These are phyloP conservation scores for Handroanthus guayacan DNA, from an alignment of 257 asterid genomes.

Conservation along the genomic window DNA sequence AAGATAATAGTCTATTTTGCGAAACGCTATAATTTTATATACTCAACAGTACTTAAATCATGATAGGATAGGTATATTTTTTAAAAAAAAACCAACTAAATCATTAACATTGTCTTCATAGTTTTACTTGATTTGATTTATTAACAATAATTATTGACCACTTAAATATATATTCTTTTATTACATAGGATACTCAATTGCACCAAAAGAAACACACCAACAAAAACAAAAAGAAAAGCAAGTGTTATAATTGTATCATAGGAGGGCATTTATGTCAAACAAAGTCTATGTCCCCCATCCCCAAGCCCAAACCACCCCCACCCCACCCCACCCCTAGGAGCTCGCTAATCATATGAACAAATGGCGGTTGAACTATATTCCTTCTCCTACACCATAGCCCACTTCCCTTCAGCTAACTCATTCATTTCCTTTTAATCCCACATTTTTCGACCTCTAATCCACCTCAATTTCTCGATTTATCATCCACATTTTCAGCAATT, in stretches of 20 bases:
- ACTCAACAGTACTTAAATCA: too few species aligned
- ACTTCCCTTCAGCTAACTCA: constrained; percentile 30
- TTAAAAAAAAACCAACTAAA: too few species aligned
- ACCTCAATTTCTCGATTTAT: background rate
- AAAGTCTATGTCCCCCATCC: background rate
- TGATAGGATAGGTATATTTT: too few species aligned
- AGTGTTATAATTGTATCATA: background rate
- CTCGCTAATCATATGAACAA: background rate
- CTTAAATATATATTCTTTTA: background rate
- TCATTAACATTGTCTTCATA: too few species aligned
- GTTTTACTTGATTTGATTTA: too few species aligned
- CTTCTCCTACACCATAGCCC: constrained; percentile 30
- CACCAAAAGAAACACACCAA: background rate
- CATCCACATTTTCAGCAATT: background rate
- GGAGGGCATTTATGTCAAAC: background rate
- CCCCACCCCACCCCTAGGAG: too few species aligned
- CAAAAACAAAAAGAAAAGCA: too few species aligned
- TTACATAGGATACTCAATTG: background rate
- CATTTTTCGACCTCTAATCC: constrained; percentile 26
- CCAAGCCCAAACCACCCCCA: background rate
- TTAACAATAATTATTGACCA: too few species aligned
- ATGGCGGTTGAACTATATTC: constrained; percentile 23
- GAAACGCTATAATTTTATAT: too few species aligned
- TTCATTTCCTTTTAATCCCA: constrained; percentile 24
- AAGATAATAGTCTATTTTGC: too few species aligned